Evolutionary conservation across 129 eudicot genomes (phyloP), one percentile per base, ranked within the genome.

Genomic region (Heracleum sosnowskyi): DNA sequence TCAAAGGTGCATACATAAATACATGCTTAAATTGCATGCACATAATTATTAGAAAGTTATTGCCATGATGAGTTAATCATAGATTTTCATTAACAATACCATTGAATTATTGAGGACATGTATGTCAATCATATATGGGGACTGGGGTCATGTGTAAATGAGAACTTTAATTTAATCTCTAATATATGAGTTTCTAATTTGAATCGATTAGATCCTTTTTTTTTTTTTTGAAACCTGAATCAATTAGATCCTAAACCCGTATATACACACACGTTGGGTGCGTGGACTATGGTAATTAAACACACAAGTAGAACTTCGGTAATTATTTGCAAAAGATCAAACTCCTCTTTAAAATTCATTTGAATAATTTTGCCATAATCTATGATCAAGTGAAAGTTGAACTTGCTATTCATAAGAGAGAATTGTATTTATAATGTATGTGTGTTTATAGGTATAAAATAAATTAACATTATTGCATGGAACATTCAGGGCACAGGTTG

Each of bases 401-500:
- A 6, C 24, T 49, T 49, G 7, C 1, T 22, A 57, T 8, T n/a
- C 15, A 57, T 22, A 28, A 24, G 2, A 57, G 4, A 24, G 4
- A 1, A 26, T 20, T 53, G 26, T 20, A 4, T 1, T 0, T 26
- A 62, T n/a, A n/a, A n/a, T 62, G 6, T 9, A 29, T 11, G 26
- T 64, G 9, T 57, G 12, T 57, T 20, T 24, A 20, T 24, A 57
- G 24, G 40, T 4, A 37, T 3, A 37, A 37, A 24, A 20, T 57
- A 24, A 41, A 41, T 2, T 7, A 57, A 47, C 57, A 5, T 5
- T 0, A 60, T 60, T 60, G 33, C 68, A 60, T 60, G 68, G 5
- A 8, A 60, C 29, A 8, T 60, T 47, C 49, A 92, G 96, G 91
- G 86, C 97, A 53, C 97, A 92, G 76, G 92, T 92, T 15, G 98